These are phyloP conservation scores for Kurtzmaniella quercitrusa DNA, from an alignment of 1,139 yeast genomes.

Conservation along the genomic window DNA sequence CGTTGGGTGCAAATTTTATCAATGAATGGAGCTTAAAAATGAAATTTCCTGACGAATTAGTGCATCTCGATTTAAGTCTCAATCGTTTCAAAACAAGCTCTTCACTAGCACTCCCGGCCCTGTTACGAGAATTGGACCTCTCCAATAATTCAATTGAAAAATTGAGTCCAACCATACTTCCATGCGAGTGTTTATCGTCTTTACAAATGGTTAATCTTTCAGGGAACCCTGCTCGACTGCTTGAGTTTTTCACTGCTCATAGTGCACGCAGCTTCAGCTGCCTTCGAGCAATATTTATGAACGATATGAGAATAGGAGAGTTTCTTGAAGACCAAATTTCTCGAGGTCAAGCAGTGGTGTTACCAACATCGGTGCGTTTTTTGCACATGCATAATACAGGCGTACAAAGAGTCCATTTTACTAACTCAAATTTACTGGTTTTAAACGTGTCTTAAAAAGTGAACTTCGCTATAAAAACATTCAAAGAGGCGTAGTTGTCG, in stretches of 20 bases:
- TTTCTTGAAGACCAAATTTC: not conserved
- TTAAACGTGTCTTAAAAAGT: conserved; percentile 3
- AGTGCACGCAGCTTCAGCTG: not conserved
- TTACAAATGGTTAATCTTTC: conserved; percentile 5
- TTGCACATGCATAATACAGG: conserved; percentile 6
- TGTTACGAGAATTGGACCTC: conserved; percentile 5
- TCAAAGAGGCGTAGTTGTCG: too few relatives aligned
- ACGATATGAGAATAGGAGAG: not conserved
- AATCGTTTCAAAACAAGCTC: not conserved
- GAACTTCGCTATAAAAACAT: too few relatives aligned
- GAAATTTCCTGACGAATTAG: conserved; percentile 2
- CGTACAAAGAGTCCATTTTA: not conserved
- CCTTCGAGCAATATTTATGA: conserved; percentile 5
- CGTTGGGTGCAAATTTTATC: conserved; percentile 4
- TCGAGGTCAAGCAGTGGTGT: not conserved
- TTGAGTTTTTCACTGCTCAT: not conserved
- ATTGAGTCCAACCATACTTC: not conserved
- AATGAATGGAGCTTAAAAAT: not conserved
- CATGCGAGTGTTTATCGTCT: not conserved
- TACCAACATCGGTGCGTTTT: conserved; percentile 2
- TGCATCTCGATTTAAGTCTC: conserved; percentile 5
- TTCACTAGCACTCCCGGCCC: not conserved
- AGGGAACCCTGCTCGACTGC: conserved; percentile 3
- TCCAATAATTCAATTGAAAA: conserved; percentile 3
- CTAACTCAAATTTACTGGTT: conserved; percentile 2